Evolutionary conservation across 2,329 filamentous ascomycete genomes (phyloP).

Genomic region (Scortechinia acanthostroma): DNA sequence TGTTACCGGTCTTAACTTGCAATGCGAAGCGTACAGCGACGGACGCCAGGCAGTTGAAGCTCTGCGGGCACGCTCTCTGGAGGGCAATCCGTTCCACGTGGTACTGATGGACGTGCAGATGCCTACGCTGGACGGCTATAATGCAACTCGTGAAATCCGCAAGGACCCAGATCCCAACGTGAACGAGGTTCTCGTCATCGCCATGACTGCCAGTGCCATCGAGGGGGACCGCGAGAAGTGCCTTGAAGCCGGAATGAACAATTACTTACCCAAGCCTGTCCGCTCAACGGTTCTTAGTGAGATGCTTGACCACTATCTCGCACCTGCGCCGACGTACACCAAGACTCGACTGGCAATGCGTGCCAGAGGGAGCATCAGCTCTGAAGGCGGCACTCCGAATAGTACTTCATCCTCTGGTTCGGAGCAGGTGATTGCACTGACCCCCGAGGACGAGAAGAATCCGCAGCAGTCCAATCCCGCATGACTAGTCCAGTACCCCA

Average conservation of each 20-base stretch:
- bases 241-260: slow-evolving; percentile 15
- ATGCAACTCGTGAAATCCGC: slow-evolving; percentile 6
- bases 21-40: slow-evolving; percentile 59
- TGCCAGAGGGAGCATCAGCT: no score
- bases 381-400: background rate
- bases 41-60: slow-evolving; percentile 58
- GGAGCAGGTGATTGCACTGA: no score
- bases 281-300: slow-evolving; percentile 69
- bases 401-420: background rate
- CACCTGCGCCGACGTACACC: background rate
- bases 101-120: slow-evolving; percentile 70
- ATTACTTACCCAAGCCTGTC: slow-evolving; percentile 64
- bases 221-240: slow-evolving; percentile 8
- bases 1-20: slow-evolving; percentile 59
- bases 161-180: slow-evolving; percentile 3
- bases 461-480: no score
- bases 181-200: slow-evolving; percentile 6
- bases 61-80: slow-evolving; percentile 24
- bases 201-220: slow-evolving; percentile 8
- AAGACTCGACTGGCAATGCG: background rate
- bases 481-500: no score
- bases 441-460: no score
- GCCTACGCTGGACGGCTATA: slow-evolving; percentile 46
- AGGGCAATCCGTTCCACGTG: slow-evolving; percentile 59
- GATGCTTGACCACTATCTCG: slow-evolving; percentile 56